Percentiles rank a stretch among this genome's conserved stretches.
Conservation (phyloP, 805 yeast species). For the Saccharomycopsis vini region DNA sequence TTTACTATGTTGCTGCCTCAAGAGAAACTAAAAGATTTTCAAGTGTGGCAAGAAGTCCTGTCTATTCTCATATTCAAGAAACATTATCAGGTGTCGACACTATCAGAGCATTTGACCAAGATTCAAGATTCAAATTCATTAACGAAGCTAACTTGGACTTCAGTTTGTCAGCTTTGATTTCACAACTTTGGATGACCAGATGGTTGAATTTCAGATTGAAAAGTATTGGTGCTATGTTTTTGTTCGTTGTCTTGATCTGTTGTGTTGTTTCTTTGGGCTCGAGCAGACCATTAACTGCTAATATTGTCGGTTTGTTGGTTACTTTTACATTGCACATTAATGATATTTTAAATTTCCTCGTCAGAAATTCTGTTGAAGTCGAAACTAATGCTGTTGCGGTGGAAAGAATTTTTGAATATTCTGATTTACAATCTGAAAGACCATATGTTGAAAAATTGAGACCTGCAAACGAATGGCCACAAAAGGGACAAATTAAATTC, state of each 20-base stretch:
- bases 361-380: conserved; percentile 52
- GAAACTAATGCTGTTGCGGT: conserved; percentile 59
- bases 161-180: conserved; percentile 33
- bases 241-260: conserved; percentile 38
- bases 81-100: conserved; percentile 71
- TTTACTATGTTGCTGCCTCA: conserved; percentile 57
- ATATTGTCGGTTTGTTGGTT: conserved; percentile 57
- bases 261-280: conserved; percentile 38
- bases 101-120: conserved; percentile 68
- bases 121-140: conserved; percentile 47
- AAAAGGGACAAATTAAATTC: conserved; percentile 40
- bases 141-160: conserved; percentile 43
- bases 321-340: conserved; percentile 55
- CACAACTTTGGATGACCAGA: conserved; percentile 35
- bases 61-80: conserved; percentile 77
- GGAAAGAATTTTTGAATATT: conserved; percentile 58
- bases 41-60: conserved; percentile 63
- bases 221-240: conserved; percentile 43
- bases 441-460: conserved; percentile 37
- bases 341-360: conserved; percentile 43
- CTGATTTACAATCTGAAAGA: conserved; percentile 38
- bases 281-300: conserved; percentile 39
- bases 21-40: conserved; percentile 73
- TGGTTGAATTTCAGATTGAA: conserved; percentile 60
- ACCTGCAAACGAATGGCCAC: conserved; percentile 48